These are phyloP conservation scores for Arachis hypogaea DNA, from an alignment of 306 rosid genomes.

Conservation along the genomic window DNA sequence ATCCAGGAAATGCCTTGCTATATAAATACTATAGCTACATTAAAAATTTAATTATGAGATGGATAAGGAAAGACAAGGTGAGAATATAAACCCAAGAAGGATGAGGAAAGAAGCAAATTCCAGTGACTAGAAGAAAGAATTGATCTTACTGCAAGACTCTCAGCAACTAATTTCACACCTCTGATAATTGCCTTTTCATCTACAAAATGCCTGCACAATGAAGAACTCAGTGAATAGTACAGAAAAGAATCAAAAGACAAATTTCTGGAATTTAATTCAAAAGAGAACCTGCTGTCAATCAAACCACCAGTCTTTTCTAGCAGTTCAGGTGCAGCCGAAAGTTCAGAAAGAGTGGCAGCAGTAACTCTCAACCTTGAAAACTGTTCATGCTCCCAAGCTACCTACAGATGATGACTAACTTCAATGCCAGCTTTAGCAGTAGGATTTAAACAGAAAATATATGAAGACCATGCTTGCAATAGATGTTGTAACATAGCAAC, in stretches of 20 bases:
- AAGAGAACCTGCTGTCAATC: constrained; percentile 76
- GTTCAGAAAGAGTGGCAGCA: constrained; percentile 91
- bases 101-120: no score
- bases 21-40: no score
- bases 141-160: constrained; percentile 88
- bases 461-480: constrained; percentile 9
- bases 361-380: constrained; percentile 97
- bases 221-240: constrained; percentile 47
- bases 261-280: constrained; percentile 33
- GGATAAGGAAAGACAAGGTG: no score
- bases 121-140: constrained; percentile 1
- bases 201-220: constrained; percentile 68
- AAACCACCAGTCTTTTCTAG: constrained; percentile 87
- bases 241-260: constrained; percentile 20
- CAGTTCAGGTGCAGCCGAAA: constrained; percentile 78
- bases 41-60: no score
- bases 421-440: constrained; percentile 44
- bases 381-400: constrained; percentile 99
- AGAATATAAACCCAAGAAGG: no score
- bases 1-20: no score
- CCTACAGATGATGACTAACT: constrained; percentile 68
- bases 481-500: constrained; percentile 9
- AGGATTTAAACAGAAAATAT: constrained; percentile 25
- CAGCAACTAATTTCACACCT: constrained; percentile 91
- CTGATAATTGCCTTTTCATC: constrained; percentile 70